Evolutionary conservation across 2,329 filamentous ascomycete genomes (phyloP).

Genomic region (Furcasterigmium sp.): DNA sequence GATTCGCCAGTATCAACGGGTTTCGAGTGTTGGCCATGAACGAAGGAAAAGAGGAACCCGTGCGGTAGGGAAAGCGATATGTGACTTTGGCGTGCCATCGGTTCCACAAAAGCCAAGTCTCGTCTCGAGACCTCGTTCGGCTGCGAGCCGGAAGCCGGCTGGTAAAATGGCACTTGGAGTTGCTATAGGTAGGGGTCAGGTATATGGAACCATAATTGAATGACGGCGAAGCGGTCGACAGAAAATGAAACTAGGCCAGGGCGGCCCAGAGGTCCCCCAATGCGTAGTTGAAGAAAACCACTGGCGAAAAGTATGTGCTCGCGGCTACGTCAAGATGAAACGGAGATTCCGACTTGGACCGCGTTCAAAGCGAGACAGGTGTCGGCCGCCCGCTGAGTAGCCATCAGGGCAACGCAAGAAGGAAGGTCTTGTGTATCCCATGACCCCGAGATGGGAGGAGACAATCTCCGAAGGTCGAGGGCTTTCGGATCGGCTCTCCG

Average conservation of each 20-base stretch:
- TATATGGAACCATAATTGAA: not conserved
- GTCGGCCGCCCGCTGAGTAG: too few relatives aligned
- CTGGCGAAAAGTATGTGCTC: not conserved
- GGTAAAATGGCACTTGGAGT: not conserved
- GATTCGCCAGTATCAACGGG: too few relatives aligned
- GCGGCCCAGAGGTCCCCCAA: not conserved
- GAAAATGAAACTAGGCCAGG: not conserved
- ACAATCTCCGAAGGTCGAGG: not conserved
- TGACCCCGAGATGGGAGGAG: not conserved
- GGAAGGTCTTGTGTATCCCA: not conserved
- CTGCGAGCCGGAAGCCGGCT: not conserved
- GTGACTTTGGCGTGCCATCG: too few relatives aligned
- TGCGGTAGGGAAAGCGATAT: too few relatives aligned
- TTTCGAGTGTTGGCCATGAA: too few relatives aligned
- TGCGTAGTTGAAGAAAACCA: not conserved
- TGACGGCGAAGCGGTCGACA: not conserved
- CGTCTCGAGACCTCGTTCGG: not conserved
- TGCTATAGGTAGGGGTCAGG: not conserved
- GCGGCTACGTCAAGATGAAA: slow-evolving; percentile 1
- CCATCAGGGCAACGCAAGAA: too few relatives aligned
- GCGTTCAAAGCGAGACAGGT: not conserved
- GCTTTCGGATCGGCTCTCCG: not conserved
- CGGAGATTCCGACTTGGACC: not conserved
- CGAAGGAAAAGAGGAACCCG: too few relatives aligned
- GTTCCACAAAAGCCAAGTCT: not conserved